Conservation (phyloP, 2,329 filamentous ascomycete species). For the Fusarium vanettenii region DNA sequence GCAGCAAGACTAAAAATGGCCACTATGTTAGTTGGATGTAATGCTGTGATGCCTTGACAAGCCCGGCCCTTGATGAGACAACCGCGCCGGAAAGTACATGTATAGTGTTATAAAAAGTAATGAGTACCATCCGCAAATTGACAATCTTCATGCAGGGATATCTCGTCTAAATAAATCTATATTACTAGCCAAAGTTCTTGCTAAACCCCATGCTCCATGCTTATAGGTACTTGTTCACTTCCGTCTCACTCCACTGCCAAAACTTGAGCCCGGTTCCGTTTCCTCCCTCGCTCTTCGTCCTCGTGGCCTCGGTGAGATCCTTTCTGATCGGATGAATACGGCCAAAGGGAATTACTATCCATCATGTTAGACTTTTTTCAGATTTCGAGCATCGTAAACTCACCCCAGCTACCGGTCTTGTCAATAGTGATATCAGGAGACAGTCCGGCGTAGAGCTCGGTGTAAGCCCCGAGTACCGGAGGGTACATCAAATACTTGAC, state of each 20-base stretch:
- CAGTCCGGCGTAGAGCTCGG: conserved; percentile 54
- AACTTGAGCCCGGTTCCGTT: not conserved
- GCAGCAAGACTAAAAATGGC: no score
- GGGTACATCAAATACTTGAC: conserved; percentile 43
- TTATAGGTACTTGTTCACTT: not conserved
- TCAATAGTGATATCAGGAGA: conserved; percentile 46
- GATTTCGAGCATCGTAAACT: not conserved
- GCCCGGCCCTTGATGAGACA: no score
- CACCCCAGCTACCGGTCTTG: not conserved
- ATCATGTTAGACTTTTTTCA: not conserved
- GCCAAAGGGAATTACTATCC: not conserved
- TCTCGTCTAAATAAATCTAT: not conserved
- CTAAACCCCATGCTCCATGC: not conserved
- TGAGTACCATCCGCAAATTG: not conserved
- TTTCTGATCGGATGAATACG: not conserved
- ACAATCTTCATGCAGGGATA: not conserved
- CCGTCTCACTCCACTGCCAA: not conserved
- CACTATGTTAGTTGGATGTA: no score
- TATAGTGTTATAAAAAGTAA: not conserved
- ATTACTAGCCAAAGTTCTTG: not conserved
- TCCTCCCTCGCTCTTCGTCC: not conserved
- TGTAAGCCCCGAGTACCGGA: conserved; percentile 52
- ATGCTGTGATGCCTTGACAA: no score
- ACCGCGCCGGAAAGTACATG: no score
- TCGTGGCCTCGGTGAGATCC: not conserved